Conservation (phyloP, 805 yeast genomes). For the Lachancea nothofagi region DNA sequence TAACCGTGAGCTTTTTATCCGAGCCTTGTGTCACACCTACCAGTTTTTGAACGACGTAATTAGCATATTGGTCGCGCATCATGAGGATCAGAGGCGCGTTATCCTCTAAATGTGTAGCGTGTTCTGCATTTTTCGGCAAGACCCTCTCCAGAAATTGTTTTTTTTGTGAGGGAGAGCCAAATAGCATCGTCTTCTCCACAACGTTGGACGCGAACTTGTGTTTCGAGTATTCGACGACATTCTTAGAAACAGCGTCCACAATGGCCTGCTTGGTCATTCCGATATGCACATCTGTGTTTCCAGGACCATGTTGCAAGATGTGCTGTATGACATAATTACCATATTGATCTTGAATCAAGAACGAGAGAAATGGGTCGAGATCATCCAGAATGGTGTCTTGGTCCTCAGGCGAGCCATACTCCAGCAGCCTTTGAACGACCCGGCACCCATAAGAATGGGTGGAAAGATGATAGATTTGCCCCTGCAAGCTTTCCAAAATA, state of each 20-base stretch:
- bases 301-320: constrained; percentile 72
- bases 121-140: constrained; percentile 44
- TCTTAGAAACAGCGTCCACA: constrained; percentile 60
- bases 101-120: constrained; percentile 48
- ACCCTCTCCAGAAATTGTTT: constrained; percentile 60
- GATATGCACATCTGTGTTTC: constrained; percentile 23
- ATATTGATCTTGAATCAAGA: constrained; percentile 88
- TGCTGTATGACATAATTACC: constrained; percentile 98
- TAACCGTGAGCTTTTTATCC: constrained; percentile 64
- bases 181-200: constrained; percentile 85
- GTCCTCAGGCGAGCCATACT: constrained; percentile 62
- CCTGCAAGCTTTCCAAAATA: constrained; percentile 63
- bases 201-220: constrained; percentile 98
- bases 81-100: constrained; percentile 72
- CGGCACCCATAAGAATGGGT: constrained; percentile 98
- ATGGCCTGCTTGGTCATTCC: constrained; percentile 38
- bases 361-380: constrained; percentile 63
- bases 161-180: constrained; percentile 62
- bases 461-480: constrained; percentile 74
- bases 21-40: constrained; percentile 73
- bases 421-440: constrained; percentile 87
- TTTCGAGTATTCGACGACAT: constrained; percentile 77
- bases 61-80: constrained; percentile 98
- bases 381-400: constrained; percentile 65
- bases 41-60: constrained; percentile 92